A percentile compares a stretch with the other conserved stretches of the same genome.
These are phyloP conservation scores for Tephrocybe sp. DNA, from an alignment of 768 basidiomycete species.

Conservation along the genomic window DNA sequence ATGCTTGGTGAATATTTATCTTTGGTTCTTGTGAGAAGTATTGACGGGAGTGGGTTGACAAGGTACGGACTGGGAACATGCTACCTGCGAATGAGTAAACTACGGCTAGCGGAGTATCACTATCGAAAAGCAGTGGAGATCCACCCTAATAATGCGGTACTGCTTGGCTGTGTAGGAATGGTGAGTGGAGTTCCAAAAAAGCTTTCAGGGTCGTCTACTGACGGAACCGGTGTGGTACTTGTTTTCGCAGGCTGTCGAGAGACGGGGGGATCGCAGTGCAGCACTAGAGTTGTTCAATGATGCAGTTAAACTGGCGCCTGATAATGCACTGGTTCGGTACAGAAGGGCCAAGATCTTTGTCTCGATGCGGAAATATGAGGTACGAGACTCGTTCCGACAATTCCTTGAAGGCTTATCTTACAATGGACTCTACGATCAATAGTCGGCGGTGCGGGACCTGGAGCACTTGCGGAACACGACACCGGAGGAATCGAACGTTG, in stretches of 20 bases:
- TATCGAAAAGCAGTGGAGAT: conserved; percentile 90
- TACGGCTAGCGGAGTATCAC: conserved; percentile 93
- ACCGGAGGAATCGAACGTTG: conserved; percentile 94
- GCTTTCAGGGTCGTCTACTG: conserved; percentile 14
- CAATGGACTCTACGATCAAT: conserved; percentile 23
- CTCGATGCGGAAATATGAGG: conserved; percentile 78
- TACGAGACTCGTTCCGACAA: conserved; percentile 36
- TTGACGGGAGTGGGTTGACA: too few relatives aligned
- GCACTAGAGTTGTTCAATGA: conserved; percentile 81
- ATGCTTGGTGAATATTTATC: conserved; percentile 79
- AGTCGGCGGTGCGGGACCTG: conserved; percentile 82
- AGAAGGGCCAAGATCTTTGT: conserved; percentile 90
- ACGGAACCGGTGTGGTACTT: conserved; percentile 22
- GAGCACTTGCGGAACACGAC: conserved; percentile 76
- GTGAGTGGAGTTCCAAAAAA: conserved; percentile 51
- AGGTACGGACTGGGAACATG: conserved; percentile 99
- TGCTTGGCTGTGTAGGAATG: conserved; percentile 94
- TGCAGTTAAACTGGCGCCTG: conserved; percentile 75
- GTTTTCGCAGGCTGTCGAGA: conserved; percentile 75
- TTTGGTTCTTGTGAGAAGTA: too few relatives aligned
- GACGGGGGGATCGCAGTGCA: conserved; percentile 70
- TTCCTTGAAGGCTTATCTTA: conserved; percentile 16
- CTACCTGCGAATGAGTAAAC: conserved; percentile 92
- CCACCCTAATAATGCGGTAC: conserved; percentile 92
- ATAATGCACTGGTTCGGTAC: conserved; percentile 93